Evolutionary conservation across 257 asterid genomes (phyloP).

Genomic region (Ilex aquifolium): DNA sequence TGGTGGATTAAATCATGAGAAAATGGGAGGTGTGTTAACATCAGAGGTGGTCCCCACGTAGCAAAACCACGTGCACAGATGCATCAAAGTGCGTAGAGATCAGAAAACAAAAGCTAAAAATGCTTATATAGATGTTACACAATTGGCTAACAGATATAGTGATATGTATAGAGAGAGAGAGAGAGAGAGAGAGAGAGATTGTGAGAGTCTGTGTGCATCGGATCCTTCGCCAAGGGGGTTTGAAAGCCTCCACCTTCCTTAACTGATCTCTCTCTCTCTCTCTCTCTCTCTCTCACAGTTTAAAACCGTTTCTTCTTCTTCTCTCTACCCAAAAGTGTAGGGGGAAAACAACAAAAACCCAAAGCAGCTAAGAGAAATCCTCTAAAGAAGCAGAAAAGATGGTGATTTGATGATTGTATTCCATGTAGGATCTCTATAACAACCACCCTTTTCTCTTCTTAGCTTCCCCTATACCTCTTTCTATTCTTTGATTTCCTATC

Average conservation of each 20-base stretch:
- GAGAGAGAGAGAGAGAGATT: neutral
- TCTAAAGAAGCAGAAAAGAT: neutral
- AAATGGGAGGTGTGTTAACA: neutral
- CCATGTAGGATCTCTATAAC: too few species aligned
- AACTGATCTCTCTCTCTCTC: slow-evolving; percentile 1
- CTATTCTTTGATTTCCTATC: neutral
- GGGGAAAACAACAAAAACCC: neutral
- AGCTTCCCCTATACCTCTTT: neutral
- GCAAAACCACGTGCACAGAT: slow-evolving; percentile 24
- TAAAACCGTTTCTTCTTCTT: too few species aligned
- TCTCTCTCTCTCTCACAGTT: neutral
- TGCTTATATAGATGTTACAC: neutral
- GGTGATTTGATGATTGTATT: neutral
- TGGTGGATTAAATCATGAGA: neutral
- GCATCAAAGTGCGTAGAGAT: slow-evolving; percentile 31
- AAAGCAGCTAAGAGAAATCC: neutral
- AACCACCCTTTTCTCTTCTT: neutral
- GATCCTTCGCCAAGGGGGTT: slow-evolving; percentile 20
- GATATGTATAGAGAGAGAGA: neutral
- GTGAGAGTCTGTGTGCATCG: slow-evolving; percentile 20
- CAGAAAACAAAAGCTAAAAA: slow-evolving; percentile 15
- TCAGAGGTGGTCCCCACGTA: slow-evolving; percentile 22
- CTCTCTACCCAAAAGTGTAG: neutral
- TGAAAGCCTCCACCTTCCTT: slow-evolving; percentile 12
- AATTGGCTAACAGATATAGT: too few species aligned